phyloP scores from a whole-genome alignment of 2,329 filamentous ascomycete species.

The Elsinoe australis region DNA sequence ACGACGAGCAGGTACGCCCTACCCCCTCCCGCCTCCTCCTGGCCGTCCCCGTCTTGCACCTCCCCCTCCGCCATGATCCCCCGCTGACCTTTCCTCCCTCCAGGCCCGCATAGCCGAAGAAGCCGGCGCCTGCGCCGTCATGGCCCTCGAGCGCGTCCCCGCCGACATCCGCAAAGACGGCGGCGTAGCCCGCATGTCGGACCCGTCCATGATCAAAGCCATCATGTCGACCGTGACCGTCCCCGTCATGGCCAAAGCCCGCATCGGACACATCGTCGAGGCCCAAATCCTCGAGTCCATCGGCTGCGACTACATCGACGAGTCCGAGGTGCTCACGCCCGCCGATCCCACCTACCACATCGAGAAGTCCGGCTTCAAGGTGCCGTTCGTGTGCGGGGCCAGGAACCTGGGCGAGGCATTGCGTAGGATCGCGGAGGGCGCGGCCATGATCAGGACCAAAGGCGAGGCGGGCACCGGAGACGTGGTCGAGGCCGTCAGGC shows the following conservation, averaged over 20 bases:
- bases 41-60: background rate
- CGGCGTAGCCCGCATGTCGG: constrained; percentile 93
- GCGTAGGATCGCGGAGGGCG: constrained; percentile 81
- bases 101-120: constrained; percentile 94
- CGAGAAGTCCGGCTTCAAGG: constrained; percentile 72
- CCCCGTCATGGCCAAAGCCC: constrained; percentile 97
- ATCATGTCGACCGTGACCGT: constrained; percentile 94
- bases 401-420: constrained; percentile 89
- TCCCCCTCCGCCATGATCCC: background rate
- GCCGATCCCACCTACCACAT: constrained; percentile 89
- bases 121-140: constrained; percentile 90
- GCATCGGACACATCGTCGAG: constrained; percentile 96
- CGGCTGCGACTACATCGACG: constrained; percentile 95
- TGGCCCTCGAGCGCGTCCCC: constrained; percentile 95
- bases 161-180: constrained; percentile 90
- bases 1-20: constrained; percentile 62
- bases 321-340: constrained; percentile 93
- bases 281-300: constrained; percentile 94
- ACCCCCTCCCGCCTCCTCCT: constrained; percentile 6
- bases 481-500: constrained; percentile 89
- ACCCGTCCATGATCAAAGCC: constrained; percentile 87
- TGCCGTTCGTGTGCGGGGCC: constrained; percentile 95
- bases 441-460: constrained; percentile 98
- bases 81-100: background rate
- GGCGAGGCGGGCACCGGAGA: constrained; percentile 96